phyloP scores from a whole-genome alignment of 2,329 filamentous ascomycete species.

The Pseudocercospora vitis region DNA sequence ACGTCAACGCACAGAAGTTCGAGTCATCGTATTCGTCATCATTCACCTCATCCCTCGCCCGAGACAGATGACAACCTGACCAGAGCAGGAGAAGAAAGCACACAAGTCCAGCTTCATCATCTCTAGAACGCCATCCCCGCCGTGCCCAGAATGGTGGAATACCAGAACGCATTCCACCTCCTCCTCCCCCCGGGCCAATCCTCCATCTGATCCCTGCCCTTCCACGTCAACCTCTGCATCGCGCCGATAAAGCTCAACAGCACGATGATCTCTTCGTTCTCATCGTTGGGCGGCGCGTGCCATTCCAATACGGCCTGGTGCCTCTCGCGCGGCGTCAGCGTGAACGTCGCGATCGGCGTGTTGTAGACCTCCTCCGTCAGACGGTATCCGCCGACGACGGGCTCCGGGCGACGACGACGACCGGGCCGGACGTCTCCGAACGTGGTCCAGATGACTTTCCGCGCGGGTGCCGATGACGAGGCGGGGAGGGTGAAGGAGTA shows the following conservation, averaged over 20 bases:
- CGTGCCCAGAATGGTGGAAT: constrained; percentile 17
- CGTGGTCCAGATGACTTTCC: constrained; percentile 13
- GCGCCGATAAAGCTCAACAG: constrained; percentile 17
- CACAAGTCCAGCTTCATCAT: too few species aligned
- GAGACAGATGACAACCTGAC: too few species aligned
- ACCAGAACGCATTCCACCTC: constrained; percentile 20
- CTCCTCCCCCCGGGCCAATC: not conserved
- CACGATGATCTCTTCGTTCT: constrained; percentile 13
- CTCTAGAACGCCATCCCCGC: constrained; percentile 6
- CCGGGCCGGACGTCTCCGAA: not conserved
- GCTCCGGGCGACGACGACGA: not conserved
- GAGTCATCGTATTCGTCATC: too few species aligned
- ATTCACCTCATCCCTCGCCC: too few species aligned
- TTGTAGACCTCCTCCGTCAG: constrained; percentile 13
- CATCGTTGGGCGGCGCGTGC: constrained; percentile 1
- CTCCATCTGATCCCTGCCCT: constrained; percentile 15
- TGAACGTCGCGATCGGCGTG: constrained; percentile 9
- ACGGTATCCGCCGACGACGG: too few species aligned
- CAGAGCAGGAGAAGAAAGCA: too few species aligned
- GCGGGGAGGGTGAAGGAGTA: constrained; percentile 12
- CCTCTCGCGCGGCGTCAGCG: constrained; percentile 6
- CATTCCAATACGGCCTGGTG: constrained; percentile 10
- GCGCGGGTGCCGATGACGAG: not conserved
- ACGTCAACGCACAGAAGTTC: too few species aligned
- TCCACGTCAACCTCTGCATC: constrained; percentile 15